Conservation (phyloP, 257 asterid genomes). For the Nicotiana obtusifolia region DNA sequence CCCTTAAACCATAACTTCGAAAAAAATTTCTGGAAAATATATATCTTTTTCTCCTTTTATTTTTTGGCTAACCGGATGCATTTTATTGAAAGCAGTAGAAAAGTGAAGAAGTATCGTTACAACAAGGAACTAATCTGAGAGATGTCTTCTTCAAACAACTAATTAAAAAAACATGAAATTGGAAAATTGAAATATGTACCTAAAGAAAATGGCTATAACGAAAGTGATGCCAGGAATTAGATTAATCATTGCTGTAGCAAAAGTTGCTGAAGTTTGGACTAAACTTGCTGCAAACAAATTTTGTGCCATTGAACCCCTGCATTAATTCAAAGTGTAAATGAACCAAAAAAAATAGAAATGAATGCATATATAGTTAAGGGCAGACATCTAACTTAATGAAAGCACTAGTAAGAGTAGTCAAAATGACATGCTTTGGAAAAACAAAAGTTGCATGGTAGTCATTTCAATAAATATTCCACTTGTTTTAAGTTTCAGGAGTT, state of each 20-base stretch:
- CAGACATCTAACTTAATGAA: background rate
- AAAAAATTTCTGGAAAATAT: too few relatives aligned
- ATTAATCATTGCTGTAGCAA: slow-evolving; percentile 40
- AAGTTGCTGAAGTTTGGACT: slow-evolving; percentile 46
- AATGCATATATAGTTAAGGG: background rate
- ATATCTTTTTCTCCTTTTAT: too few relatives aligned
- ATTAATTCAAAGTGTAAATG: background rate
- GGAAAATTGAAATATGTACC: slow-evolving; percentile 26
- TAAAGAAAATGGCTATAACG: slow-evolving; percentile 31
- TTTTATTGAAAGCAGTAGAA: too few relatives aligned
- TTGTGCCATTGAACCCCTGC: slow-evolving; percentile 49
- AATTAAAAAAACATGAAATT: background rate
- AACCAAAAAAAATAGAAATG: background rate
- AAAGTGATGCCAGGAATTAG: slow-evolving; percentile 47
- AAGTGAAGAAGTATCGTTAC: too few relatives aligned
- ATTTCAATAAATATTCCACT: too few relatives aligned
- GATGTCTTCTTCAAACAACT: too few relatives aligned
- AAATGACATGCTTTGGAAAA: background rate
- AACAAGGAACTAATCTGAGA: too few relatives aligned
- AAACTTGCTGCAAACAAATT: slow-evolving; percentile 44
- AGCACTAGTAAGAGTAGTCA: background rate
- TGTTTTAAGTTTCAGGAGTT: too few relatives aligned
- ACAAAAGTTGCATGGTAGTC: background rate
- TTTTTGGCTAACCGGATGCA: too few relatives aligned
- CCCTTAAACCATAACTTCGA: too few relatives aligned